Evolutionary conservation across 2,329 filamentous ascomycete species (phyloP), one percentile per base, ranked within the genome.

Genomic region (Chaetothyriales sp.): DNA sequence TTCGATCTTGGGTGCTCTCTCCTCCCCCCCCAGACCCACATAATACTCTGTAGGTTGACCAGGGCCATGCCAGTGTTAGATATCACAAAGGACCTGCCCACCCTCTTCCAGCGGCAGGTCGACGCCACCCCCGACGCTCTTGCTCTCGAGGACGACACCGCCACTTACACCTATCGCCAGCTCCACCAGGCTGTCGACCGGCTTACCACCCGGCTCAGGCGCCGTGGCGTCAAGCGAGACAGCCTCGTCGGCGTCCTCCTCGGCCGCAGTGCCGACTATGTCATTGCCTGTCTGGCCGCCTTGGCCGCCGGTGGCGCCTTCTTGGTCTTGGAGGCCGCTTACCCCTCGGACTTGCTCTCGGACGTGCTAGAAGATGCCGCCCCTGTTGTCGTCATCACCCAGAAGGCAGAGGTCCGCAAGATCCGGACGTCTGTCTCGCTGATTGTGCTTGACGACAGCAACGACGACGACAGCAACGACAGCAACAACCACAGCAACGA

Each of bases 251-350:
- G 86, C 50, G 81, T 90, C 44, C 74, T 89, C 49, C 76, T 89
- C 63, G 82, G 80, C 51, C 80, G 85, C 51, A 86, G 83, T 64
- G 83, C 84, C 47, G 77, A 88, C 67, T 88, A 89, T 67, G 83
- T 90, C 55, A 81, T 89, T 66, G 81, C 85, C 15, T 88, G 83
- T 63, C 72, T 90, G 49, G 86, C 86, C 22, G 80, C 83, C n/a
- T 76, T 89, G 43, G 80, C 83, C 54, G 85, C 86, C 1, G 86
- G 85, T 49, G 86, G 86, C 50, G 86, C 86, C 1, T 90, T 89
- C 63, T 73, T 90, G 4, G 85, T 89, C 1, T 77, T 90, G 2
- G 86, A 90, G 67, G 73, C 88, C 47, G 86, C 86, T 2, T 89
- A 89, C 57, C 86, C 86, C 13, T 78, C 83, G 0, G 81, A 80